Conservation (phyloP, 345 rosid species). For the Murraya paniculata region DNA sequence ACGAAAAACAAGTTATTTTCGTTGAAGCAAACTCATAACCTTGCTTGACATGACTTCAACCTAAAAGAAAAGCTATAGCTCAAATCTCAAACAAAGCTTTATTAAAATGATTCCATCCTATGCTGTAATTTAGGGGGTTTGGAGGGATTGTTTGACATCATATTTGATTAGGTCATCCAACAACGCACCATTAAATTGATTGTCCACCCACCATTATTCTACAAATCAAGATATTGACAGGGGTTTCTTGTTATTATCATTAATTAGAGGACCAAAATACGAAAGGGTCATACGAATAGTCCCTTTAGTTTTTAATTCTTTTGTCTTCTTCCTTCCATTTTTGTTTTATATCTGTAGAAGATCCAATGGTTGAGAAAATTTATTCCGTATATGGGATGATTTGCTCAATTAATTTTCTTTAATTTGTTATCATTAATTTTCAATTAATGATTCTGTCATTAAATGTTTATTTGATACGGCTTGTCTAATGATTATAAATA, state of each 20-base stretch:
- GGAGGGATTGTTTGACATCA: not conserved
- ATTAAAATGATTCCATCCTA: not conserved
- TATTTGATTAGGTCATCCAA: not conserved
- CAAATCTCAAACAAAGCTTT: no score
- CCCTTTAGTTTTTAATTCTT: not conserved
- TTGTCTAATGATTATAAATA: no score
- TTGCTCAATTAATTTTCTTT: no score
- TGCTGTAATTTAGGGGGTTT: not conserved
- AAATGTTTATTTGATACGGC: accelerated
- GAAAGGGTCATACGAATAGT: not conserved
- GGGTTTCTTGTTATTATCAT: not conserved
- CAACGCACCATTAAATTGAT: not conserved
- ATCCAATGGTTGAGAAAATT: not conserved
- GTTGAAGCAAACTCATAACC: not conserved
- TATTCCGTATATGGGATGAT: no score
- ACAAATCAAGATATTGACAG: not conserved
- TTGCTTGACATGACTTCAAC: not conserved
- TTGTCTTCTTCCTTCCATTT: not conserved
- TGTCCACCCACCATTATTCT: not conserved
- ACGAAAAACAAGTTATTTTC: not conserved
- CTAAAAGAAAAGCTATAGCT: not conserved
- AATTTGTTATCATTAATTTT: no score
- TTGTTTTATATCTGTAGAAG: not conserved
- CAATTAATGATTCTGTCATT: no score
- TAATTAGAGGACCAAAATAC: not conserved